Conservation (phyloP, 306 rosid genomes). For the Corylus americana region DNA sequence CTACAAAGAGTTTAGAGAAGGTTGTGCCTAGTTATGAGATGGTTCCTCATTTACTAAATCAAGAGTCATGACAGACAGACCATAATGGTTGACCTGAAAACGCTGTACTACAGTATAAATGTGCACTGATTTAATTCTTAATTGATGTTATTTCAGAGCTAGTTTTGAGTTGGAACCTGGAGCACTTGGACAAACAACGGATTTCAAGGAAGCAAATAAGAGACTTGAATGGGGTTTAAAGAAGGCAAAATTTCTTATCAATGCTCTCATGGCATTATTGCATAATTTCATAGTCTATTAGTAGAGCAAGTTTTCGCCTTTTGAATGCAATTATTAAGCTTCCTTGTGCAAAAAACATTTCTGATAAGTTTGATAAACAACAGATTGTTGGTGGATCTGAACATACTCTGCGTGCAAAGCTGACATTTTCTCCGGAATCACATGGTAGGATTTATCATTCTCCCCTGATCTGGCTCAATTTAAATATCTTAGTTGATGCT, state of each 20-base stretch:
- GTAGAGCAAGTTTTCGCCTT: not conserved
- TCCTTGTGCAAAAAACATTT: conserved; percentile 14
- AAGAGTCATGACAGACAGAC: not conserved
- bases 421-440: conserved; percentile 69
- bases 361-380: conserved; percentile 43
- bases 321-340: conserved; percentile 10
- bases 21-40: not conserved
- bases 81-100: not conserved
- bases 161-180: conserved; percentile 86
- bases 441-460: conserved; percentile 46
- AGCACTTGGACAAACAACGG: conserved; percentile 70
- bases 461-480: not conserved
- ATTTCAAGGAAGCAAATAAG: conserved; percentile 76
- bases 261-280: not conserved
- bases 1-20: not conserved
- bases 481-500: conserved; percentile 16
- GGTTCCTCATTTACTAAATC: not conserved
- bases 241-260: conserved; percentile 53
- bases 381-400: conserved; percentile 79
- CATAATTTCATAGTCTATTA: conserved; percentile 1
- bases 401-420: conserved; percentile 80
- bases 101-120: not conserved
- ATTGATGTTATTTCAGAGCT: conserved; percentile 53
- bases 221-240: conserved; percentile 79
- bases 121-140: conserved; percentile 23